Conservation (phyloP, 768 basidiomycete genomes). For the Leucocoprinus birnbaumii region DNA sequence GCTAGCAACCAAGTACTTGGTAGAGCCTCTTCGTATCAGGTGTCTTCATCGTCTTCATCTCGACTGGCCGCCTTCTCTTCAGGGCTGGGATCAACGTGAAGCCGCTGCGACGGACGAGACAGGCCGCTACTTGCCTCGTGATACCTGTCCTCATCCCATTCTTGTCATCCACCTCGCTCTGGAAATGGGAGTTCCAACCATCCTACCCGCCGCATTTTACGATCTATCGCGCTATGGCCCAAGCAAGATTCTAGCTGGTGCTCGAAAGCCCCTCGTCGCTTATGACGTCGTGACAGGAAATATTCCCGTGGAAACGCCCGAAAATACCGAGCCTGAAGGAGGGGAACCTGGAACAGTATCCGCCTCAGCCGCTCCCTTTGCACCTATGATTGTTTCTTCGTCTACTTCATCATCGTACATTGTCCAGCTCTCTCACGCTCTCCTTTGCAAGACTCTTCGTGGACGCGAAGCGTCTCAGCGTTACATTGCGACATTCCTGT, state of each 20-base stretch:
- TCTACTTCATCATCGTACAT: neutral
- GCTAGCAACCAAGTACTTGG: slow-evolving; percentile 73
- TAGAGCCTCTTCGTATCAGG: slow-evolving; percentile 59
- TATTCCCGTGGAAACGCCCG: neutral
- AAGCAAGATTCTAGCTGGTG: slow-evolving; percentile 61
- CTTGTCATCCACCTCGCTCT: slow-evolving; percentile 68
- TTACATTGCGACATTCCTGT: slow-evolving; percentile 60
- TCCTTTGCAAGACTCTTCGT: slow-evolving; percentile 42
- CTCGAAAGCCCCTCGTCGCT: slow-evolving; percentile 29
- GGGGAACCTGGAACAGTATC: slow-evolving; percentile 12
- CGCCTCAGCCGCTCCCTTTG: neutral
- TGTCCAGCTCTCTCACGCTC: slow-evolving; percentile 31
- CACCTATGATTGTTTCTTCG: slow-evolving; percentile 14
- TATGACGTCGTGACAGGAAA: slow-evolving; percentile 20
- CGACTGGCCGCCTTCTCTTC: slow-evolving; percentile 69
- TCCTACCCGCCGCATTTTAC: slow-evolving; percentile 73
- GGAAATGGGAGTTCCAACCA: slow-evolving; percentile 51
- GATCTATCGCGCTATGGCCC: slow-evolving; percentile 73
- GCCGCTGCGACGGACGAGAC: slow-evolving; percentile 42
- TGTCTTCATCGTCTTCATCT: slow-evolving; percentile 55
- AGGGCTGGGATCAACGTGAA: slow-evolving; percentile 70
- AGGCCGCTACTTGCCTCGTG: slow-evolving; percentile 59
- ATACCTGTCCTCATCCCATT: slow-evolving; percentile 62
- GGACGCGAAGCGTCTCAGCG: slow-evolving; percentile 68
- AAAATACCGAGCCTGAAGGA: neutral